phyloP scores from a whole-genome alignment of 768 basidiomycete genomes.

The Hysterangium stoloniferum region DNA sequence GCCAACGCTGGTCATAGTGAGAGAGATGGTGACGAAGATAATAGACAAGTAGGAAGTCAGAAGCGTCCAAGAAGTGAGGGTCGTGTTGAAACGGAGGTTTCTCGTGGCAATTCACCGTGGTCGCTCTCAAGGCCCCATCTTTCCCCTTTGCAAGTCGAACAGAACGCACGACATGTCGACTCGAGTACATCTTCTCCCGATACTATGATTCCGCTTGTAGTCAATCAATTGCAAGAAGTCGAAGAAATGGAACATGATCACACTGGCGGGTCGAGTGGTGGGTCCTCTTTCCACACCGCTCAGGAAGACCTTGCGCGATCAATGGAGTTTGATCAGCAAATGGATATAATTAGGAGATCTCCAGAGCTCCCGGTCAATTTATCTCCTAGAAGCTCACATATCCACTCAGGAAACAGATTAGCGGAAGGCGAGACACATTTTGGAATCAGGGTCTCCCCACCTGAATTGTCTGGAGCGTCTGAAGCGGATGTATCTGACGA shows the following conservation, averaged over 20 bases:
- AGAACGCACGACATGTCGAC: not conserved
- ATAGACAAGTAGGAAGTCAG: constrained; percentile 5
- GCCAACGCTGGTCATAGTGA: not conserved
- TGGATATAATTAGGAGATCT: constrained; percentile 3
- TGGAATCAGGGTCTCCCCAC: no score
- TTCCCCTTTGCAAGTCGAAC: not conserved
- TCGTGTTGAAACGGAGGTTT: not conserved
- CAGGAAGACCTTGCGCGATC: constrained; percentile 7
- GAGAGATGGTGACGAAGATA: not conserved
- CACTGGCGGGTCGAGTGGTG: not conserved
- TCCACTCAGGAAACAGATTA: no score
- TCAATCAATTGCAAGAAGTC: not conserved
- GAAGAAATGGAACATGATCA: not conserved
- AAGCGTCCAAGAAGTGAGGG: constrained; percentile 10
- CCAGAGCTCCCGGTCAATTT: not conserved
- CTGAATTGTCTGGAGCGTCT: no score
- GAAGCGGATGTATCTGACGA: no score
- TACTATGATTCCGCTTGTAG: not conserved
- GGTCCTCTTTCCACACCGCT: not conserved
- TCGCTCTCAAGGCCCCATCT: not conserved
- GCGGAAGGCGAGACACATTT: no score
- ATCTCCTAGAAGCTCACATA: no score
- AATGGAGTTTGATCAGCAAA: constrained; percentile 12
- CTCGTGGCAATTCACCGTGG: not conserved
- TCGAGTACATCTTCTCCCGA: not conserved